phyloP scores from a whole-genome alignment of 2,329 filamentous ascomycete genomes.

The Mycosphaerella sp. region DNA sequence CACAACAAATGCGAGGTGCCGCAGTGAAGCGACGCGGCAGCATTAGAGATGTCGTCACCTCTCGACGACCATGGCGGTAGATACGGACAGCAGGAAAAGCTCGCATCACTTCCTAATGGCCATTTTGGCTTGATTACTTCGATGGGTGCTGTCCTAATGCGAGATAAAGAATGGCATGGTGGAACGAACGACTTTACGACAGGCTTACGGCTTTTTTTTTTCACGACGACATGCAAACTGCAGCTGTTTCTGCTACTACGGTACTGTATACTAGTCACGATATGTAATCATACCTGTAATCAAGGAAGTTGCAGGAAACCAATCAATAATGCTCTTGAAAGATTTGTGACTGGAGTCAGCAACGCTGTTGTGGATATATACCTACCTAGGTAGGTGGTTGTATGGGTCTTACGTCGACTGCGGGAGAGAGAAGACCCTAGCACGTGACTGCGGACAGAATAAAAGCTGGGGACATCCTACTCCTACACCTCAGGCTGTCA shows the following conservation, averaged over 20 bases:
- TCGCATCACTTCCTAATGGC: neutral
- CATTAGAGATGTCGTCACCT: constrained; percentile 22
- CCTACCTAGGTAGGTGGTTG: too few species aligned
- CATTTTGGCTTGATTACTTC: constrained; percentile 4
- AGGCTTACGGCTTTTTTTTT: neutral
- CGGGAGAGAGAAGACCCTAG: too few species aligned
- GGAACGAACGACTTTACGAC: constrained; percentile 10
- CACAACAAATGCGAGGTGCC: constrained; percentile 5
- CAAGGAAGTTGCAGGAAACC: neutral
- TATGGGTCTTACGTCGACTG: too few species aligned
- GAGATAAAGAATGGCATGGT: neutral
- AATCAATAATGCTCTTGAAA: too few species aligned
- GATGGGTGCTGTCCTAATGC: neutral
- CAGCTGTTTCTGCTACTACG: neutral
- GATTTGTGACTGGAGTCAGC: too few species aligned
- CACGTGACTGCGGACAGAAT: too few species aligned
- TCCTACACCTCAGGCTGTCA: too few species aligned
- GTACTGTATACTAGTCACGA: constrained; percentile 15
- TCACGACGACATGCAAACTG: constrained; percentile 1
- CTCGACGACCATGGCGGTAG: constrained; percentile 21
- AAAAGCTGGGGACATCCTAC: too few species aligned
- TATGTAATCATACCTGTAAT: constrained; percentile 9
- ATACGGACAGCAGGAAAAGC: neutral
- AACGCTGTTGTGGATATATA: too few species aligned
- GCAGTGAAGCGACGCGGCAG: constrained; percentile 20